A percentile compares a stretch with the other conserved stretches of the same genome.
These are phyloP conservation scores for Thozetella sp. DNA, from an alignment of 495 filamentous ascomycete genomes.

Conservation along the genomic window DNA sequence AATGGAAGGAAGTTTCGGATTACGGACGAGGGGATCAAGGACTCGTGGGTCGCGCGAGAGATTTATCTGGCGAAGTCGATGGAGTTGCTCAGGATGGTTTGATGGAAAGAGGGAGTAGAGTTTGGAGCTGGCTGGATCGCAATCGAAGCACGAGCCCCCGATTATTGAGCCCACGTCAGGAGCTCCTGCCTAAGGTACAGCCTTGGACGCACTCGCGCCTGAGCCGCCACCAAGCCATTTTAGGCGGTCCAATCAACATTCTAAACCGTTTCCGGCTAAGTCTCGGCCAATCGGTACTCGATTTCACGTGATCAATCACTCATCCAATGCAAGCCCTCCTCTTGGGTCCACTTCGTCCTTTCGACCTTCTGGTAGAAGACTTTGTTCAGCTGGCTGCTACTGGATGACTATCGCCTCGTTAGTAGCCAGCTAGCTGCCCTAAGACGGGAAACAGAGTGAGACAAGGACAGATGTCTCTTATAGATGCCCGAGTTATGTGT, in stretches of 20 bases:
- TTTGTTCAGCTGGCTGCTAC: too few relatives aligned
- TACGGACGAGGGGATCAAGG: background rate
- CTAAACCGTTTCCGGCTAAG: background rate
- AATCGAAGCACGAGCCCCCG: background rate
- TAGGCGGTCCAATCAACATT: background rate
- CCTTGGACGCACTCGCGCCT: background rate
- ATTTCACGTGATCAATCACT: too few relatives aligned
- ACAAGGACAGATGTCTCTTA: too few relatives aligned
- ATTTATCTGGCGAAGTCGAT: background rate
- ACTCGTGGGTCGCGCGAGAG: background rate
- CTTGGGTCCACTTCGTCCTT: too few relatives aligned
- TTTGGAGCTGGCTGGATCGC: constrained; percentile 2
- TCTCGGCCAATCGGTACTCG: too few relatives aligned
- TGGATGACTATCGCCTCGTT: background rate
- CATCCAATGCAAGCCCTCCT: too few relatives aligned
- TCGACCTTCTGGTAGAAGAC: too few relatives aligned
- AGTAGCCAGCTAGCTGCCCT: too few relatives aligned
- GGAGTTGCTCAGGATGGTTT: background rate
- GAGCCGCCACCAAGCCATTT: background rate
- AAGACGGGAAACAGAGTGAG: too few relatives aligned
- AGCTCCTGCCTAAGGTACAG: constrained; percentile 2
- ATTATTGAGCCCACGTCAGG: constrained; percentile 1
- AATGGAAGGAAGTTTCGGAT: background rate
- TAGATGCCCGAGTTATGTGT: too few relatives aligned
- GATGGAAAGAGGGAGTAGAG: background rate